phyloP scores from a whole-genome alignment of 495 filamentous ascomycete genomes.

The Penicillium steckii region DNA sequence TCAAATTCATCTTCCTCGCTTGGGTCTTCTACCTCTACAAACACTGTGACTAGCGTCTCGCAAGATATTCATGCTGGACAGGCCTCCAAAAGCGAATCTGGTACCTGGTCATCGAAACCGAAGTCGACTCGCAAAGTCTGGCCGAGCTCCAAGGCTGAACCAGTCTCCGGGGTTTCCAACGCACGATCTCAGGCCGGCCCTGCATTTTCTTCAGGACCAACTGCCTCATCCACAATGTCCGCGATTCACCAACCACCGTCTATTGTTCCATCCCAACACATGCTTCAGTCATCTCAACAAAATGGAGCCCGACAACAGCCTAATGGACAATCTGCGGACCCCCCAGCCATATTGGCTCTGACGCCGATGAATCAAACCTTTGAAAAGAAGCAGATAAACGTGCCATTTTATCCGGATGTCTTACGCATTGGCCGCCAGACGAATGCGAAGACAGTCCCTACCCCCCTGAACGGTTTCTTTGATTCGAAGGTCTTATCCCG shows the following conservation, averaged over 20 bases:
- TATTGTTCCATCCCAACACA: conserved; percentile 71
- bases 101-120: conserved; percentile 63
- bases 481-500: conserved; percentile 96
- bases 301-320: conserved; percentile 63
- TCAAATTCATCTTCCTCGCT: conserved; percentile 86
- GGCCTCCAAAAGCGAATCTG: conserved; percentile 39
- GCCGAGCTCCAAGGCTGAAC: conserved; percentile 68
- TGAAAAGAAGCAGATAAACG: conserved; percentile 90
- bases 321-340: conserved; percentile 53
- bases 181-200: conserved; percentile 61
- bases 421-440: conserved; percentile 94
- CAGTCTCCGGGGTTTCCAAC: conserved; percentile 61
- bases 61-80: conserved; percentile 52
- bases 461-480: conserved; percentile 87
- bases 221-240: conserved; percentile 65
- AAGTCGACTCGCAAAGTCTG: conserved; percentile 67
- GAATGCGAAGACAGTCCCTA: conserved; percentile 91
- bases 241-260: conserved; percentile 74
- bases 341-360: conserved; percentile 74
- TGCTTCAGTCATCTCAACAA: conserved; percentile 56
- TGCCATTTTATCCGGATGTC: conserved; percentile 85
- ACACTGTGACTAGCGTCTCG: conserved; percentile 40
- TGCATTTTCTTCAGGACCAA: conserved; percentile 64
- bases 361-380: conserved; percentile 91
- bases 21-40: conserved; percentile 48